Evolutionary conservation across 2,329 filamentous ascomycete genomes (phyloP).

Genomic region (Fusarium hainanense): DNA sequence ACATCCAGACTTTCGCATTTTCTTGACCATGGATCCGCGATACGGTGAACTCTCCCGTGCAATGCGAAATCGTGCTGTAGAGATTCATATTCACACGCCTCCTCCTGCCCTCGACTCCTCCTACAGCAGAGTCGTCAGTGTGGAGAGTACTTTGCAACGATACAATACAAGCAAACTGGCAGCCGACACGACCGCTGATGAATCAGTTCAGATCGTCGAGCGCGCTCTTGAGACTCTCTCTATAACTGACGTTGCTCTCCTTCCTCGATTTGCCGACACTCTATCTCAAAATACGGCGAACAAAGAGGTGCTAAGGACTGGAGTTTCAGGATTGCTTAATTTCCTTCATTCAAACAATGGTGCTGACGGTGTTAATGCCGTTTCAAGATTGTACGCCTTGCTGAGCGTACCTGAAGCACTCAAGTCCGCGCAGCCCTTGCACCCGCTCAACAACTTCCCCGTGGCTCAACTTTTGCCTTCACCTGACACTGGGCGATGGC

Average conservation of each 20-base stretch:
- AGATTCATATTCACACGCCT: slow-evolving; percentile 77
- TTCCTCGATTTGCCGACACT: slow-evolving; percentile 50
- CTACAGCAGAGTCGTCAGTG: slow-evolving; percentile 55
- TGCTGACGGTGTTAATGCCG: slow-evolving; percentile 45
- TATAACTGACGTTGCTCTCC: slow-evolving; percentile 56
- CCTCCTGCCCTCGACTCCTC: slow-evolving; percentile 49
- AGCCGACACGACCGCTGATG: slow-evolving; percentile 40
- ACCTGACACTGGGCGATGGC: slow-evolving; percentile 57
- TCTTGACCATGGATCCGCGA: slow-evolving; percentile 90
- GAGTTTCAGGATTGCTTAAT: slow-evolving; percentile 42
- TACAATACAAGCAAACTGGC: slow-evolving; percentile 55
- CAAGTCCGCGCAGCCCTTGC: slow-evolving; percentile 59
- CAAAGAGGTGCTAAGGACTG: slow-evolving; percentile 13
- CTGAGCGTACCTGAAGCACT: slow-evolving; percentile 43
- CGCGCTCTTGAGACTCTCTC: slow-evolving; percentile 61
- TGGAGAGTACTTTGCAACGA: slow-evolving; percentile 63
- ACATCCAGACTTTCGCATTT: slow-evolving; percentile 89
- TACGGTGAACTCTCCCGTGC: slow-evolving; percentile 95
- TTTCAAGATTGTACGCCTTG: slow-evolving; percentile 52
- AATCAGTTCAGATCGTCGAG: slow-evolving; percentile 45
- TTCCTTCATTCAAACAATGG: slow-evolving; percentile 52
- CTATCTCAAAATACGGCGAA: slow-evolving; percentile 19
- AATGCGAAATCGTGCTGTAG: slow-evolving; percentile 94
- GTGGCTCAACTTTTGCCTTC: slow-evolving; percentile 60
- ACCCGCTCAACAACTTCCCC: slow-evolving; percentile 68